Conservation (phyloP, 2,329 filamentous ascomycete genomes). For the Aspergillus pseudoglaucus region DNA sequence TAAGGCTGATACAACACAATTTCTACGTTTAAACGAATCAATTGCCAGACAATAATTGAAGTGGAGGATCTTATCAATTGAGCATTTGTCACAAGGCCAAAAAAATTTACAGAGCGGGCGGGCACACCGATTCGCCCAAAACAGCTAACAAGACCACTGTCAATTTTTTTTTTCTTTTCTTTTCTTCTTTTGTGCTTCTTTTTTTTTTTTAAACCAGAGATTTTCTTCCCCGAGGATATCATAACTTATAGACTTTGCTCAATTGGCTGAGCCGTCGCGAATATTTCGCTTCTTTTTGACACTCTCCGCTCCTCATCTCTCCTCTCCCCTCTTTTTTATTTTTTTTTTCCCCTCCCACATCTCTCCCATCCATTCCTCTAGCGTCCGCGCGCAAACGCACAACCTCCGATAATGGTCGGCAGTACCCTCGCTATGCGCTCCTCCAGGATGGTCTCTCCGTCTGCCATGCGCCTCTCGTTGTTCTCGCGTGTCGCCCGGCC, state of each 20-base stretch:
- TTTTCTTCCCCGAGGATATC: background rate
- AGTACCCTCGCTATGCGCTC: slow-evolving; percentile 27
- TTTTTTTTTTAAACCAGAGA: slow-evolving; percentile 7
- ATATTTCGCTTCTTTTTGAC: slow-evolving; percentile 11
- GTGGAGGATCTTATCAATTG: too few species aligned
- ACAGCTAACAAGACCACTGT: slow-evolving; percentile 15
- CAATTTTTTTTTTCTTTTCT: background rate
- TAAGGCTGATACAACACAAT: too few species aligned
- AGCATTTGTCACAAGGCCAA: too few species aligned
- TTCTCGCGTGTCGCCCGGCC: slow-evolving; percentile 30
- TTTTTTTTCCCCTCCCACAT: slow-evolving; percentile 8
- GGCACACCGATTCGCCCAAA: slow-evolving; percentile 31
- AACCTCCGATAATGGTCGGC: slow-evolving; percentile 28
- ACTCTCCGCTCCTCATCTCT: slow-evolving; percentile 1
- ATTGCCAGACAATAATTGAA: background rate
- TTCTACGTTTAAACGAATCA: too few species aligned
- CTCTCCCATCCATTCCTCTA: slow-evolving; percentile 5
- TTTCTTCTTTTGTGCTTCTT: slow-evolving; percentile 2
- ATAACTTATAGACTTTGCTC: background rate
- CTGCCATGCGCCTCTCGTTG: slow-evolving; percentile 29
- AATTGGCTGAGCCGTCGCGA: slow-evolving; percentile 13
- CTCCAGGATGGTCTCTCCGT: slow-evolving; percentile 23
- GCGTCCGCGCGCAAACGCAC: slow-evolving; percentile 17
- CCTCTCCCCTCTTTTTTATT: slow-evolving; percentile 3
- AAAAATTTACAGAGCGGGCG: too few species aligned